These are phyloP conservation scores for Pelargonium fulgidum DNA, from an alignment of 441 rosid species.

Conservation along the genomic window DNA sequence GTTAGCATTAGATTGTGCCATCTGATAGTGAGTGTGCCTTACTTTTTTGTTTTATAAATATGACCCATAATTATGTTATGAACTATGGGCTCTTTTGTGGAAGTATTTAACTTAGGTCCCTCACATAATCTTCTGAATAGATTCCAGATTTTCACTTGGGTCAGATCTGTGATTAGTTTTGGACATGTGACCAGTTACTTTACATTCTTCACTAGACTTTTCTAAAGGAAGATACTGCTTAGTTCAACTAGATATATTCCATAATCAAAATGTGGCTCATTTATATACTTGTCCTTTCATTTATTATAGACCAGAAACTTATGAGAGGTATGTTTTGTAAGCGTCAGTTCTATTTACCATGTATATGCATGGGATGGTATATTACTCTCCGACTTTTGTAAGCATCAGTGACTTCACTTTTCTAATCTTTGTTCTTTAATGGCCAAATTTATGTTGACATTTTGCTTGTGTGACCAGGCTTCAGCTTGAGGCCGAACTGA, in stretches of 20 bases:
- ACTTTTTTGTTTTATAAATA: no score
- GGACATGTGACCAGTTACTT: constrained; percentile 57
- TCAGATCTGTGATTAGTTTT: constrained; percentile 39
- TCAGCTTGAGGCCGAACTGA: constrained; percentile 80
- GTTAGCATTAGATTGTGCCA: no score
- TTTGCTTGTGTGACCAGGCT: constrained; percentile 49
- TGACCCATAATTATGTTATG: not conserved
- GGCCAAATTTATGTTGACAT: constrained; percentile 39
- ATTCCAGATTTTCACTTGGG: constrained; percentile 12
- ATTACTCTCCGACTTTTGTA: not conserved
- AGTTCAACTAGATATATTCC: constrained; percentile 58
- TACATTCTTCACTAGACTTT: constrained; percentile 63
- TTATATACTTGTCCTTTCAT: constrained; percentile 59
- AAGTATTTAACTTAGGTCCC: not conserved
- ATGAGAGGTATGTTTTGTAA: constrained; percentile 78
- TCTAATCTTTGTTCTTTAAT: constrained; percentile 14
- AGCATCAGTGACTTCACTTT: constrained; percentile 9
- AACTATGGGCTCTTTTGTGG: not conserved
- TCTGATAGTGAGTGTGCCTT: no score
- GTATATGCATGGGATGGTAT: constrained; percentile 30
- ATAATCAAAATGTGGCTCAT: constrained; percentile 56
- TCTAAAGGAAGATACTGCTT: constrained; percentile 79
- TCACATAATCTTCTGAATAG: not conserved
- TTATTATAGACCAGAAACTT: constrained; percentile 66
- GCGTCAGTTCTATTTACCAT: constrained; percentile 33